Evolutionary conservation across 2,329 filamentous ascomycete species (phyloP).

Genomic region (Penicillium sclerotigenum): DNA sequence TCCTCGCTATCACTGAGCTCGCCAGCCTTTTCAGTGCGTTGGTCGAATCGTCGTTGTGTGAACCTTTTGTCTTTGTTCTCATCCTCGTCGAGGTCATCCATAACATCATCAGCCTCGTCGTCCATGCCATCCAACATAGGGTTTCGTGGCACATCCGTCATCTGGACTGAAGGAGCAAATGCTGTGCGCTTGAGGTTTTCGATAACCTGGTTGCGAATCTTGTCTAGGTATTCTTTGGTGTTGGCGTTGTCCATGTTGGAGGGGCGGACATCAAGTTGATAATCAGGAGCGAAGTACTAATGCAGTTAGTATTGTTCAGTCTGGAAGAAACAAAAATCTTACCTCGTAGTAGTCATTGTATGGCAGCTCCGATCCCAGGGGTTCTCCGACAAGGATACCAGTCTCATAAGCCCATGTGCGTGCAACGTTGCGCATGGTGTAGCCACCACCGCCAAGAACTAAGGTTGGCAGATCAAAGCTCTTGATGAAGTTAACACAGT

Average conservation of each 20-base stretch:
- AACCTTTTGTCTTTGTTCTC: constrained; percentile 78
- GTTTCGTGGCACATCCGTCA: constrained; percentile 61
- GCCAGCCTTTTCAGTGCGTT: constrained; percentile 69
- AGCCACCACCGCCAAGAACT: constrained; percentile 65
- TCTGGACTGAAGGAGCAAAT: constrained; percentile 61
- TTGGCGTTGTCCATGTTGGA: constrained; percentile 73
- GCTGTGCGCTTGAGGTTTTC: constrained; percentile 64
- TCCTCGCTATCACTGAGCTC: constrained; percentile 88
- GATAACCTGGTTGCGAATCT: constrained; percentile 63
- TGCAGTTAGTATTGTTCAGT: constrained; percentile 24
- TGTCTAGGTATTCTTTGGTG: constrained; percentile 64
- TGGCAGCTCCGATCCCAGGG: constrained; percentile 77
- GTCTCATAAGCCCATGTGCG: constrained; percentile 66
- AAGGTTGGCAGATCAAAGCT: constrained; percentile 64
- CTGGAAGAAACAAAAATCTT: constrained; percentile 17
- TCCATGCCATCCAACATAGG: constrained; percentile 56
- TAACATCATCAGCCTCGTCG: constrained; percentile 62
- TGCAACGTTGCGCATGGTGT: constrained; percentile 64
- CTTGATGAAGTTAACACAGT: constrained; percentile 68
- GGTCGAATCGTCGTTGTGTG: constrained; percentile 79
- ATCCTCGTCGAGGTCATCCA: constrained; percentile 75
- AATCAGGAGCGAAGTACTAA: constrained; percentile 66
- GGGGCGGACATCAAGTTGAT: constrained; percentile 65
- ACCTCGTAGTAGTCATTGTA: constrained; percentile 94
- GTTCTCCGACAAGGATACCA: constrained; percentile 77